Conservation (phyloP, 768 basidiomycete species). For the Erythrobasidium yunnanense region DNA sequence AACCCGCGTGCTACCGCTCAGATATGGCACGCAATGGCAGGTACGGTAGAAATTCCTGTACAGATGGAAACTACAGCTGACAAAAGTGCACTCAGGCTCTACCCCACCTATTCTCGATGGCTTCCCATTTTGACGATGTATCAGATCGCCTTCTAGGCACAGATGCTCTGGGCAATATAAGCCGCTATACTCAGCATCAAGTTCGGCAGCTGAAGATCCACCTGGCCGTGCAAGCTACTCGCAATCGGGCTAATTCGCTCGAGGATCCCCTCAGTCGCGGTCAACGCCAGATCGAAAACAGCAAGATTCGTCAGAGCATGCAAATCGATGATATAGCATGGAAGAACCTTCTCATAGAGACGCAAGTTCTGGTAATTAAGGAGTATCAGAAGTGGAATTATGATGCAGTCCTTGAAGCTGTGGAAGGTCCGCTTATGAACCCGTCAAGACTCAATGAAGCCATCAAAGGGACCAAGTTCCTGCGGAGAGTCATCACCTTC, state of each 20-base stretch:
- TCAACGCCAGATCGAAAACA: conserved; percentile 81
- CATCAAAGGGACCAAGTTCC: conserved; percentile 75
- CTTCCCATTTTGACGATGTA: conserved; percentile 61
- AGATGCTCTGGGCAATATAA: conserved; percentile 72
- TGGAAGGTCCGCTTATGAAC: conserved; percentile 85
- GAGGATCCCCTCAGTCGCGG: conserved; percentile 70
- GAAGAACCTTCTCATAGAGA: conserved; percentile 70
- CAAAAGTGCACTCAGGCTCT: conserved; percentile 51
- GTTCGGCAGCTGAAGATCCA: conserved; percentile 46
- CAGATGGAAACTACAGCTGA: background rate
- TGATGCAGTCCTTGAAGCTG: conserved; percentile 71
- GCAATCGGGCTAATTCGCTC: conserved; percentile 48
- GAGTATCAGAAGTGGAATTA: conserved; percentile 88
- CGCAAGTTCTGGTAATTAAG: conserved; percentile 57
- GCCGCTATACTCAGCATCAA: conserved; percentile 78
- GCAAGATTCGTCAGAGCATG: conserved; percentile 76
- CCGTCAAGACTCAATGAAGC: conserved; percentile 89
- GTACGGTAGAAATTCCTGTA: conserved; percentile 42
- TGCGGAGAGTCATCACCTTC: conserved; percentile 81
- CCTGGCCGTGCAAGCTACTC: conserved; percentile 46
- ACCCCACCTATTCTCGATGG: conserved; percentile 71
- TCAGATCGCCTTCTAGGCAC: conserved; percentile 72
- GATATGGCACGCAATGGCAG: conserved; percentile 73
- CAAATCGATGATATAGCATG: conserved; percentile 93
- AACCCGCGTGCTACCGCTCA: conserved; percentile 71